Conservation (phyloP, 148 eudicot species). For the Rhododendron henanense region DNA sequence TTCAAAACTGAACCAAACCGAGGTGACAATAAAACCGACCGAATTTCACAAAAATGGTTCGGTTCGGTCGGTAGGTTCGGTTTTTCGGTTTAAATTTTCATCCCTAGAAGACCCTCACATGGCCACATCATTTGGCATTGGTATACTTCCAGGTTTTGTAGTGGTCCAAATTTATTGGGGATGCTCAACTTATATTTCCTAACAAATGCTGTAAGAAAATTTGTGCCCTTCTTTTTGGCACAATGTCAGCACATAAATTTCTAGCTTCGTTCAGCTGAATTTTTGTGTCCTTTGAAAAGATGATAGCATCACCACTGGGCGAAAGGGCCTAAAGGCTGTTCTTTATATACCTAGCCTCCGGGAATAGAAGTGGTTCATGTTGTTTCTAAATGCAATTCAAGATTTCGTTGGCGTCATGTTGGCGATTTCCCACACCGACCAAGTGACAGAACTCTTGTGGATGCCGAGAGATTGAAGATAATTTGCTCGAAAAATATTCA, state of each 20-base stretch:
- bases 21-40: too few species aligned
- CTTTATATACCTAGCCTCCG: background rate
- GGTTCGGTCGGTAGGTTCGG: too few species aligned
- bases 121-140: background rate
- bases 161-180: background rate
- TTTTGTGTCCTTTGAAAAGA: background rate
- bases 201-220: background rate
- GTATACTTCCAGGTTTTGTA: background rate
- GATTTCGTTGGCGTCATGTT: background rate
- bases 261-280: background rate
- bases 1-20: too few species aligned
- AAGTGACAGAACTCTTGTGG: background rate
- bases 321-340: background rate
- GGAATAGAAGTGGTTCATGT: background rate
- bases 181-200: background rate
- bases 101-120: background rate
- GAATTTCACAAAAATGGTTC: too few species aligned
- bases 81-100: too few species aligned
- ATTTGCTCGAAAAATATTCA: background rate
- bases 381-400: background rate
- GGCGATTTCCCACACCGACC: background rate
- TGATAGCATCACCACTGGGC: background rate
- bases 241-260: background rate
- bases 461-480: background rate
- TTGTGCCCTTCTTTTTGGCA: background rate